phyloP scores from a whole-genome alignment of 345 rosid species.

The Aquilaria sinensis region DNA sequence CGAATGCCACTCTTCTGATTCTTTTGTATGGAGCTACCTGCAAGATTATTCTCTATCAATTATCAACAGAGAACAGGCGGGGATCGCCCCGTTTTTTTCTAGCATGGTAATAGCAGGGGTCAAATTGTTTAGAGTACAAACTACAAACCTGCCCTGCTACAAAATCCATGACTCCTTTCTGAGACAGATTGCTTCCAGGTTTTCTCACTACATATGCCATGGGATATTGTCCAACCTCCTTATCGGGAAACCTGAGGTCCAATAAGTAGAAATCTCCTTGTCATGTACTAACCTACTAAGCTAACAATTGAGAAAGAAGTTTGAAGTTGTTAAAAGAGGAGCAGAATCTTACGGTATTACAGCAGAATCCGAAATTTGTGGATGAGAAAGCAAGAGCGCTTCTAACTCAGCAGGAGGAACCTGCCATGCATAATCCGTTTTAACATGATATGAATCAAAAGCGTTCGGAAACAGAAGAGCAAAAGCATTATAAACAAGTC shows the following conservation, averaged over 20 bases:
- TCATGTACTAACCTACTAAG: neutral
- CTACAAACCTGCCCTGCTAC: slow-evolving; percentile 48
- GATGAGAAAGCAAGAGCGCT: slow-evolving; percentile 69
- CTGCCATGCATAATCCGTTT: slow-evolving; percentile 21
- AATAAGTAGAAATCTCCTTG: neutral
- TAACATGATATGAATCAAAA: neutral
- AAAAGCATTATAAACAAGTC: neutral
- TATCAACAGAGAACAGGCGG: too few relatives aligned
- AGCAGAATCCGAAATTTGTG: slow-evolving; percentile 66
- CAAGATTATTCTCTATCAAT: neutral
- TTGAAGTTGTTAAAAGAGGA: neutral
- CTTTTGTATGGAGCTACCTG: slow-evolving; percentile 89
- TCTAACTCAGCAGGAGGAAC: slow-evolving; percentile 95
- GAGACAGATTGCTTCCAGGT: slow-evolving; percentile 43
- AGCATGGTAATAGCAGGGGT: too few relatives aligned
- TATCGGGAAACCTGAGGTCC: slow-evolving; percentile 63
- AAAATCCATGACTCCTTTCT: slow-evolving; percentile 52
- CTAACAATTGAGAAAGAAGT: neutral
- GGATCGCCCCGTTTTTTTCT: too few relatives aligned
- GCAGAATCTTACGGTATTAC: slow-evolving; percentile 65
- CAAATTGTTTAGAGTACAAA: neutral
- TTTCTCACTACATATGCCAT: slow-evolving; percentile 80
- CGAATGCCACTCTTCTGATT: slow-evolving; percentile 53
- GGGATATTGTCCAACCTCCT: slow-evolving; percentile 76
- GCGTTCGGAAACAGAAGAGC: neutral